Conservation (phyloP, 306 rosid species). For the Lotus japonicus region DNA sequence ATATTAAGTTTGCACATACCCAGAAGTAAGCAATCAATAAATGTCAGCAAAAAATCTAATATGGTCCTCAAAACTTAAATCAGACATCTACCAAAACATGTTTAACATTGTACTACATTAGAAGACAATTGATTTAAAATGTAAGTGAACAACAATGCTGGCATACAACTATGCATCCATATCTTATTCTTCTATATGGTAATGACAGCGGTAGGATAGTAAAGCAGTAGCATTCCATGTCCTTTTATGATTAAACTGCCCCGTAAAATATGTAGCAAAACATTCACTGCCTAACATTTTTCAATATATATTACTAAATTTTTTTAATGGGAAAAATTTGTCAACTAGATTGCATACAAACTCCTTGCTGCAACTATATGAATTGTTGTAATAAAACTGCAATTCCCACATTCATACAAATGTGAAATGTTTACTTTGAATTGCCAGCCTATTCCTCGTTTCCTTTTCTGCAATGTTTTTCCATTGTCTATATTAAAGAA, state of each 20-base stretch:
- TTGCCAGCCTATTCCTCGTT: constrained; percentile 1
- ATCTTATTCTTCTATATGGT: not conserved
- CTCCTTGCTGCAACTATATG: not conserved
- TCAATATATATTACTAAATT: not conserved
- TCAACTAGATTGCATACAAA: not conserved
- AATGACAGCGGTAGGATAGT: not conserved
- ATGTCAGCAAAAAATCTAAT: not conserved
- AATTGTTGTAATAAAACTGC: not conserved
- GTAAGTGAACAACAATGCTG: not conserved
- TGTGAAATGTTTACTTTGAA: not conserved
- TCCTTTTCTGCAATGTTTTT: not conserved
- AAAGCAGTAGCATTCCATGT: not conserved
- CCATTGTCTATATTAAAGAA: not conserved
- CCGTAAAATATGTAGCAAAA: not conserved
- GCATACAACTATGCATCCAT: not conserved
- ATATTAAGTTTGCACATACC: not conserved
- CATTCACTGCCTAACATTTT: not conserved
- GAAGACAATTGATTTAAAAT: not conserved
- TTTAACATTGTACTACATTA: not conserved
- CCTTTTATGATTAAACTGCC: not conserved
- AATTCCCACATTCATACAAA: not conserved
- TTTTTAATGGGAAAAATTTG: not conserved
- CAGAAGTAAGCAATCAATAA: not conserved
- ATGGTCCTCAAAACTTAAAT: not conserved
- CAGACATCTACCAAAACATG: not conserved